Base-by-base conservation (phyloP, 176 grass and related monocot species). In the Triticum turgidum region DNA sequence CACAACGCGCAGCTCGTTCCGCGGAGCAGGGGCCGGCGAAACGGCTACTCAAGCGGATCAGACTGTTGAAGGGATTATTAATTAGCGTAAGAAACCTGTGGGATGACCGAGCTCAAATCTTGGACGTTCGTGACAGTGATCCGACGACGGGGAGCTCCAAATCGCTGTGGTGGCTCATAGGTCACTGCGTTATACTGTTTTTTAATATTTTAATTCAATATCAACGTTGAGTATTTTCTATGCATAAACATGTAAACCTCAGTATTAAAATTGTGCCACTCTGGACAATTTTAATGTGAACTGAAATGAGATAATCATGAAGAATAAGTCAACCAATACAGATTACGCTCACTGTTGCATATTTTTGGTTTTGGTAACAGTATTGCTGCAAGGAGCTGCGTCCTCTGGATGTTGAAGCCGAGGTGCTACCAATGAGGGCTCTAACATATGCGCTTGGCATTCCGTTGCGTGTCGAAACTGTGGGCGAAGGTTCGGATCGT, bases 401-500 rank as follows among this genome's bases (percentile, higher is more conserved):
- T 34, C 70, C 70, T 45, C 14, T 67, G 8, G 44, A 45, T 15
- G 12, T 39, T 68, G 45, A 32, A 17, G 62, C 62, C 13, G 0
- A 15, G 14, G 7, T 1, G 5, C 2, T 77, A 58, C 45, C 29
- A 58, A 37, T 82, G 3, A 68, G 61, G n/a, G 80, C 62, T 68
- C 35, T 88, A n/a, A 83, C 80, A 5, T 33, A 61, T 24, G 86
- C 72, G 24, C 86, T 88, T 44, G 86, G 80, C 25, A 77, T 88
- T 4, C 86, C 45, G 10, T 34, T 83, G 86, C 80, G 25, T 7
- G 6, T 88, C 7, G 79, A 66, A 51, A 0, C 29, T 61, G 24
- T 47, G 24, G 86, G 3, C 2, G 3, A 5, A 11, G 2, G 2
- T 41, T 49, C 5, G 58, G 6, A 3, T 13, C 3, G 29, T 15